A percentile compares a stretch with the other conserved stretches of the same genome.
These are phyloP conservation scores for Stemphylium vesicarium DNA, from an alignment of 2,329 filamentous ascomycete species.

Conservation along the genomic window DNA sequence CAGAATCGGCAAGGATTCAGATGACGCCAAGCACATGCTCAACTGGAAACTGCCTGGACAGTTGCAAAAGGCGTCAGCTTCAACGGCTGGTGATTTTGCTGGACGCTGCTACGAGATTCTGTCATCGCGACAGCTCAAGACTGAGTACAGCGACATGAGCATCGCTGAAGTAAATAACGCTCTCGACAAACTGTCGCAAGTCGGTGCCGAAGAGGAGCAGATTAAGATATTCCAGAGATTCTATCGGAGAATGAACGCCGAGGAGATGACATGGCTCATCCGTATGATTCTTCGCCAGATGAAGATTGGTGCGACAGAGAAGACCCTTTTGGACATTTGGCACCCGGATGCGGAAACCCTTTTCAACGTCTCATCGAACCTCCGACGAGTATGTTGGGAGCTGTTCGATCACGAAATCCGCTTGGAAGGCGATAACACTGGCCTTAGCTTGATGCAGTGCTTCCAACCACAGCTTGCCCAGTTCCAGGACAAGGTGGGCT, in stretches of 20 bases:
- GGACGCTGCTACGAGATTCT: conserved; percentile 87
- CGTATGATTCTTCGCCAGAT: conserved; percentile 87
- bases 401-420: conserved; percentile 74
- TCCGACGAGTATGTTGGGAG: conserved; percentile 94
- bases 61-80: conserved; percentile 48
- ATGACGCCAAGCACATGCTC: conserved; percentile 82
- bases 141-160: conserved; percentile 75
- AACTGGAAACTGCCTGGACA: conserved; percentile 92
- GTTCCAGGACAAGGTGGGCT: conserved; percentile 75
- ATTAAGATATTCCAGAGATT: conserved; percentile 80
- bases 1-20: conserved; percentile 88
- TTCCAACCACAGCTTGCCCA: conserved; percentile 96
- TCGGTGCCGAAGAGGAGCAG: conserved; percentile 83
- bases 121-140: conserved; percentile 79
- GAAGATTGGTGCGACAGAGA: conserved; percentile 80
- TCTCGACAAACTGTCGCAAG: conserved; percentile 77
- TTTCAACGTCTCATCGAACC: conserved; percentile 89
- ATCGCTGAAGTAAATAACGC: conserved; percentile 89
- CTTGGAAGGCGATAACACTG: conserved; percentile 75
- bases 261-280: conserved; percentile 93
- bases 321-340: conserved; percentile 77
- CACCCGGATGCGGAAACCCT: conserved; percentile 60
- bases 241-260: conserved; percentile 88
- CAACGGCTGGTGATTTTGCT: conserved; percentile 85
- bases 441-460: conserved; percentile 86